Percentiles rank a stretch among this genome's conserved stretches.
Conservation (phyloP, 768 basidiomycete species). For the Lyophyllum decastes region DNA sequence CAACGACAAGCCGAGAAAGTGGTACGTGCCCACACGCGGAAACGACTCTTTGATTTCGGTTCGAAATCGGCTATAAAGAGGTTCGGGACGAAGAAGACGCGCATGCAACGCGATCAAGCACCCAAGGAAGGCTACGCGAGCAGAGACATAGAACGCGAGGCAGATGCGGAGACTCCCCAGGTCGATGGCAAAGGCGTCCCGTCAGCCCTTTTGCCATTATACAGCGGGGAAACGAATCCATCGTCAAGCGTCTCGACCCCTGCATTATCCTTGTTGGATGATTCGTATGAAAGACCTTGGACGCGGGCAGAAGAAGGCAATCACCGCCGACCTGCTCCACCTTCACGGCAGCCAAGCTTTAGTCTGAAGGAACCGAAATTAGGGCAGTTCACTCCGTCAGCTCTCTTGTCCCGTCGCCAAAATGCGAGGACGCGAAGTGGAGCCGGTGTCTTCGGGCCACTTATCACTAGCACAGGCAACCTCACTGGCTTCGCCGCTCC, state of each 20-base stretch:
- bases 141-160: constrained; percentile 25
- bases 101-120: constrained; percentile 17
- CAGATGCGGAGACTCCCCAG: constrained; percentile 9
- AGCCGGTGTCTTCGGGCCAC: constrained; percentile 68
- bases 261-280: background rate
- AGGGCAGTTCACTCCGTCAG: constrained; percentile 1
- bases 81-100: constrained; percentile 13
- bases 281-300: background rate
- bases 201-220: constrained; percentile 65
- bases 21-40: constrained; percentile 11
- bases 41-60: constrained; percentile 1
- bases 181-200: constrained; percentile 54
- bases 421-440: constrained; percentile 42
- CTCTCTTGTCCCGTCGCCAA: constrained; percentile 3
- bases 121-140: constrained; percentile 7
- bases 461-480: constrained; percentile 71
- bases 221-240: constrained; percentile 38
- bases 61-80: constrained; percentile 1
- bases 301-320: no score
- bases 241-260: constrained; percentile 22
- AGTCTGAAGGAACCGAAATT: constrained; percentile 1
- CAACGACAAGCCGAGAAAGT: constrained; percentile 13
- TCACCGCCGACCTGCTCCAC: no score
- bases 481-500: constrained; percentile 66
- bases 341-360: background rate